These are phyloP conservation scores for Ganoderma sp. DNA, from an alignment of 1,284 basidiomycete genomes.

Conservation along the genomic window DNA sequence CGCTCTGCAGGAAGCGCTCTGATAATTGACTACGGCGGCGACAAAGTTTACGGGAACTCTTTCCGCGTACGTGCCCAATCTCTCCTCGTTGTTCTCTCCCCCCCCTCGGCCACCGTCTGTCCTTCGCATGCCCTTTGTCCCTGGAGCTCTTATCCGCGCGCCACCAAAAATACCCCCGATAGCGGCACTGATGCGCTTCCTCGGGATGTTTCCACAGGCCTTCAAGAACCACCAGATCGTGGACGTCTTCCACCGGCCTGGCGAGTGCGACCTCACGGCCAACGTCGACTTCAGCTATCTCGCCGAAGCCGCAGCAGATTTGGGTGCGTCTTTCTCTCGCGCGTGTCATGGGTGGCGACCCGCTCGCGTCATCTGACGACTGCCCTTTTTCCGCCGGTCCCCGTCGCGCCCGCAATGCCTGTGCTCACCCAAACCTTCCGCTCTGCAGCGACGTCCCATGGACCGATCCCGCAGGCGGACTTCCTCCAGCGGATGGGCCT, in stretches of 20 bases:
- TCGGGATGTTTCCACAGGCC: slow-evolving; percentile 56
- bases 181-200: slow-evolving; percentile 49
- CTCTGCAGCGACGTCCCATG: slow-evolving; percentile 48
- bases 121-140: neutral
- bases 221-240: slow-evolving; percentile 90
- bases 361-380: slow-evolving; percentile 16
- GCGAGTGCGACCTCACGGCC: slow-evolving; percentile 89
- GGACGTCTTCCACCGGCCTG: slow-evolving; percentile 85
- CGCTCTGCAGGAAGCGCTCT: slow-evolving; percentile 75
- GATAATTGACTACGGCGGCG: slow-evolving; percentile 91
- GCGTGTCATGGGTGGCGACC: slow-evolving; percentile 4
- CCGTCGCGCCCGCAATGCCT: slow-evolving; percentile 1
- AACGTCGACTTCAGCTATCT: slow-evolving; percentile 97
- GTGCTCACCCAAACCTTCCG: slow-evolving; percentile 3
- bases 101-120: neutral
- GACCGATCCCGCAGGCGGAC: slow-evolving; percentile 62
- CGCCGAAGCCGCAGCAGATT: slow-evolving; percentile 72
- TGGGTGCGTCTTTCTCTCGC: slow-evolving; percentile 53
- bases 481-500: slow-evolving; percentile 70
- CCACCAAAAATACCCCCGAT: slow-evolving; percentile 72
- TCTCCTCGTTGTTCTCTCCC: neutral
- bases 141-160: neutral
- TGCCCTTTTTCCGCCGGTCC: slow-evolving; percentile 8
- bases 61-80: slow-evolving; percentile 68
- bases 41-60: slow-evolving; percentile 73